A percentile compares a stretch with the other conserved stretches of the same genome.
These are phyloP conservation scores for Allomyces javanicus DNA, from an alignment of 192 early-diverging fungal species.

Conservation along the genomic window DNA sequence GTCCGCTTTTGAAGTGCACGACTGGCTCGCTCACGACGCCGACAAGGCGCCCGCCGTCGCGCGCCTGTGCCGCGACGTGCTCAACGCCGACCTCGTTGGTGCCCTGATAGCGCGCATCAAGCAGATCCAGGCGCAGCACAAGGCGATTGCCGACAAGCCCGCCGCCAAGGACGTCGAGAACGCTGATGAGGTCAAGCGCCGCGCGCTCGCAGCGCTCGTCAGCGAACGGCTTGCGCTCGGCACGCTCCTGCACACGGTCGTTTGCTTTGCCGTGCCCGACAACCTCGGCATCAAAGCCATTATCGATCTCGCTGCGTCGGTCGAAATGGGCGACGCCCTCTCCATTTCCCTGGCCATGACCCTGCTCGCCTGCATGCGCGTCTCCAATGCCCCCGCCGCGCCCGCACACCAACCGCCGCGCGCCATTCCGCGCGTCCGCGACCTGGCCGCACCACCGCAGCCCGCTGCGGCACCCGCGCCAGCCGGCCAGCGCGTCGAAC, in stretches of 20 bases:
- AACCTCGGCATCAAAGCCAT: background rate
- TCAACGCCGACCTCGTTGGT: too few relatives aligned
- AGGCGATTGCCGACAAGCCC: background rate
- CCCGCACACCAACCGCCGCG: background rate
- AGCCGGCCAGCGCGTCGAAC: background rate
- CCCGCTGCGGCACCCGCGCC: background rate
- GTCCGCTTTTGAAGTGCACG: too few relatives aligned
- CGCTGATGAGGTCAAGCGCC: background rate
- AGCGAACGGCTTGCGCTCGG: background rate
- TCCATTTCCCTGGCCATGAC: background rate
- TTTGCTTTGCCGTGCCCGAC: background rate
- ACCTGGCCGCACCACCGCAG: background rate
- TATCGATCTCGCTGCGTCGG: background rate
- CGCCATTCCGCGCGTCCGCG: background rate
- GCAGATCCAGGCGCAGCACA: background rate
- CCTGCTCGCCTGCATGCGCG: background rate
- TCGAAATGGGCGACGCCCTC: background rate
- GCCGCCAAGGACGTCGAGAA: background rate
- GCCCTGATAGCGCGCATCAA: background rate
- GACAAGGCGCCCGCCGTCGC: too few relatives aligned
- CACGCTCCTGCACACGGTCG: background rate
- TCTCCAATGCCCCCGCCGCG: background rate
- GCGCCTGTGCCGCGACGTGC: too few relatives aligned
- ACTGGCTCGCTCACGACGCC: too few relatives aligned
- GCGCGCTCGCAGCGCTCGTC: background rate